phyloP scores from a whole-genome alignment of 2,329 filamentous ascomycete genomes.

The Venturia oleaginea region DNA sequence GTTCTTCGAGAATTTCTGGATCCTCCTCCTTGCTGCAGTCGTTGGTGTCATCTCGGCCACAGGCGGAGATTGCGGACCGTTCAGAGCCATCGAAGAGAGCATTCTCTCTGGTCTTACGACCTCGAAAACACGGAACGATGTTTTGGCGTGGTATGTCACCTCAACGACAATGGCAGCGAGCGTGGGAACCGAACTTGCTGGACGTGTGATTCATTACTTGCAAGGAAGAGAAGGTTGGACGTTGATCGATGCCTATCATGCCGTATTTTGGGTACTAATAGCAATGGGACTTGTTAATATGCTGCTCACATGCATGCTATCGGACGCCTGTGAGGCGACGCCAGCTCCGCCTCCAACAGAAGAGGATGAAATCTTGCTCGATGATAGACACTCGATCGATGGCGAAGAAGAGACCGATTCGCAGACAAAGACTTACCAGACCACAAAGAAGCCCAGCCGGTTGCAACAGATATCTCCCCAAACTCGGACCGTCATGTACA shows the following conservation, averaged over 20 bases:
- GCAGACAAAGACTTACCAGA: background rate
- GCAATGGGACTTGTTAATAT: conserved; percentile 14
- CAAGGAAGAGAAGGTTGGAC: conserved; percentile 9
- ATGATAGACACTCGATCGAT: conserved; percentile 2
- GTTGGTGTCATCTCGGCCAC: conserved; percentile 31
- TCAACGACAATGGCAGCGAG: conserved; percentile 24
- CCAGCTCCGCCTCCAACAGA: conserved; percentile 1
- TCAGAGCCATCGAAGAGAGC: conserved; percentile 31
- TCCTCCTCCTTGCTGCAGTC: conserved; percentile 27
- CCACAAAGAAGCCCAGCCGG: background rate
- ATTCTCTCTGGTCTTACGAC: conserved; percentile 29
- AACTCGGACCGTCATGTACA: conserved; percentile 41
- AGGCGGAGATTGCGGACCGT: conserved; percentile 33
- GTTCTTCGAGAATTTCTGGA: conserved; percentile 23
- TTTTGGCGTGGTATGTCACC: conserved; percentile 33
- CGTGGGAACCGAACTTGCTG: conserved; percentile 12
- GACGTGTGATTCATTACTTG: conserved; percentile 13
- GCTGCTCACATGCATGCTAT: conserved; percentile 2
- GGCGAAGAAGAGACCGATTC: background rate
- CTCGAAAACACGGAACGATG: conserved; percentile 25
- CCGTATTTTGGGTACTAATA: conserved; percentile 14
- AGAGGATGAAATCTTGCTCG: conserved; percentile 9
- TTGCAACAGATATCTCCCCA: conserved; percentile 28
- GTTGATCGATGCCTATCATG: conserved; percentile 11
- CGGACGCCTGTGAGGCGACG: conserved; percentile 6